Evolutionary conservation across 148 eudicot species (phyloP).

Genomic region (Camellia japonica): DNA sequence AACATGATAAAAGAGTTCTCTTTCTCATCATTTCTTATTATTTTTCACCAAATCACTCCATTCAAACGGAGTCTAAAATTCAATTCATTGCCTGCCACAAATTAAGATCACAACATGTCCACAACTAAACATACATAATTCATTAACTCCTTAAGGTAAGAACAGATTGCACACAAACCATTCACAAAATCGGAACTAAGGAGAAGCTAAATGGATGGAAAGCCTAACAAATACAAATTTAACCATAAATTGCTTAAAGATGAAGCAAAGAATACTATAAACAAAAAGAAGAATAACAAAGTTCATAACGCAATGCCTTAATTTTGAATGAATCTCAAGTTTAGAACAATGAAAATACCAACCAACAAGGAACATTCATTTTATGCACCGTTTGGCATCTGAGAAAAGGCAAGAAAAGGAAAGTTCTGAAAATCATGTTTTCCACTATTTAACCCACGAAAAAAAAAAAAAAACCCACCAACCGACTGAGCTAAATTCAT

Average conservation of each 20-base stretch:
- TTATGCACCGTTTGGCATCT: background rate
- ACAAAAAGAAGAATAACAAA: background rate
- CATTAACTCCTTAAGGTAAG: background rate
- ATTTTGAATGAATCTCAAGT: slow-evolving; percentile 16
- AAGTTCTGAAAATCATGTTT: slow-evolving; percentile 1
- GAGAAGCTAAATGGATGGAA: background rate
- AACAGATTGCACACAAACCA: background rate
- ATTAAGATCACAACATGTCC: background rate
- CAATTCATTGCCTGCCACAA: background rate
- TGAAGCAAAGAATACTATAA: slow-evolving; percentile 7
- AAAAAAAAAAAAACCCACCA: background rate
- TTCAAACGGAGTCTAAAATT: background rate
- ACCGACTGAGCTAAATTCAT: background rate
- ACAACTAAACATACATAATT: background rate
- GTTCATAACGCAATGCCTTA: slow-evolving; percentile 20
- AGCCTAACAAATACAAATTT: background rate
- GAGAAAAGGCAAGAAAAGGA: background rate
- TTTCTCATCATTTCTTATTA: no score
- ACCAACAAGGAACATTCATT: slow-evolving; percentile 10
- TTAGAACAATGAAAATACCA: slow-evolving; percentile 12
- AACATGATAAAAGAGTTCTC: no score
- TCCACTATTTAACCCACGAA: background rate
- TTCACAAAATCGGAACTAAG: background rate
- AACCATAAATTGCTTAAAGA: slow-evolving; percentile 3
- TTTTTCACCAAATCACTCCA: no score